Evolutionary conservation across 768 basidiomycete species (phyloP).

Genomic region (Myochromella boudieri): DNA sequence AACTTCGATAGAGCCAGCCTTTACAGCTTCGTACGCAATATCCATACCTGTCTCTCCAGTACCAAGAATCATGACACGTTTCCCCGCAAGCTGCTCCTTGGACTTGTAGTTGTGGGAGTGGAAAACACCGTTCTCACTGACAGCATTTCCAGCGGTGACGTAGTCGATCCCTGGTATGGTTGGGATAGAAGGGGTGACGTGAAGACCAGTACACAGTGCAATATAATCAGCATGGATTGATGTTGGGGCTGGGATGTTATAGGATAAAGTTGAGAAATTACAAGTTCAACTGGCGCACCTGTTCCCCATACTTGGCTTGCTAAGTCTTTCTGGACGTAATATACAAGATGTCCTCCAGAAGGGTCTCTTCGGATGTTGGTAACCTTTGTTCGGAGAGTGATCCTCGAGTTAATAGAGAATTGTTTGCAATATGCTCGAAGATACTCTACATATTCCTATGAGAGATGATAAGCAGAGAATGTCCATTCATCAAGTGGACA

Average conservation of each 20-base stretch:
- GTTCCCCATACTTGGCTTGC: constrained; percentile 27
- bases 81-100: constrained; percentile 40
- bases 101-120: constrained; percentile 56
- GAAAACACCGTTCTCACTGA: constrained; percentile 30
- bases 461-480: background rate
- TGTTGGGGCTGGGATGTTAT: constrained; percentile 19
- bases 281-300: constrained; percentile 17
- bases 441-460: constrained; percentile 50
- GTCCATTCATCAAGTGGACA: background rate
- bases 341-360: constrained; percentile 36
- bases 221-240: constrained; percentile 39
- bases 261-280: background rate
- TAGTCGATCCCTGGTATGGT: constrained; percentile 47
- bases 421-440: constrained; percentile 43
- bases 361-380: constrained; percentile 32
- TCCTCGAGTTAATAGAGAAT: constrained; percentile 38
- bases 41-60: constrained; percentile 68
- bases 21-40: constrained; percentile 47
- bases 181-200: constrained; percentile 53
- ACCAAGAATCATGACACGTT: constrained; percentile 55
- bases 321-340: constrained; percentile 25
- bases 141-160: constrained; percentile 23
- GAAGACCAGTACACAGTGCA: constrained; percentile 55
- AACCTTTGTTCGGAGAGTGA: constrained; percentile 37
- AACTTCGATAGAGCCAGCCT: constrained; percentile 51